These are phyloP conservation scores for Nepenthes mirabilis DNA, from an alignment of 148 eudicot genomes.

Conservation along the genomic window DNA sequence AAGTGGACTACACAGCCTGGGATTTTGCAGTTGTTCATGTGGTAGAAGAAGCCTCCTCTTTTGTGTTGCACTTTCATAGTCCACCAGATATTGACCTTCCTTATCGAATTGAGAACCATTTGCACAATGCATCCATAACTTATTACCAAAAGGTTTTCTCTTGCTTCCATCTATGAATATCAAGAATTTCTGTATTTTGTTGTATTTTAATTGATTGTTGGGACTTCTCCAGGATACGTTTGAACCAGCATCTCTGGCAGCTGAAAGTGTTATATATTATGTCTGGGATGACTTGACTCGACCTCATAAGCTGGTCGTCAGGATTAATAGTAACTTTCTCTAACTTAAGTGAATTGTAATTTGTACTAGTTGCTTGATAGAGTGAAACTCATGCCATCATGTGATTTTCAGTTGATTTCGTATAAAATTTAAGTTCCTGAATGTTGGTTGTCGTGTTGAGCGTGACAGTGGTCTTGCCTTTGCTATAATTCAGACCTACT, in stretches of 20 bases:
- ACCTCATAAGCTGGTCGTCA: slow-evolving; percentile 75
- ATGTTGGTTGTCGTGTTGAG: too few relatives aligned
- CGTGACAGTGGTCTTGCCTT: too few relatives aligned
- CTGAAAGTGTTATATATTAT: slow-evolving; percentile 48
- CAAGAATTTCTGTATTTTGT: neutral
- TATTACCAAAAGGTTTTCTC: slow-evolving; percentile 77
- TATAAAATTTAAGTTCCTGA: too few relatives aligned
- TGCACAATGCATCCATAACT: slow-evolving; percentile 52
- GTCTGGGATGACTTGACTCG: slow-evolving; percentile 89
- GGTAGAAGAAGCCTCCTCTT: slow-evolving; percentile 70
- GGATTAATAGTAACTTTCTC: slow-evolving; percentile 50
- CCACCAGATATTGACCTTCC: slow-evolving; percentile 59
- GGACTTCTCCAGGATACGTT: slow-evolving; percentile 48
- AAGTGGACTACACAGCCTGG: slow-evolving; percentile 13
- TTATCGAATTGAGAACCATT: slow-evolving; percentile 76
- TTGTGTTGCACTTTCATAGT: slow-evolving; percentile 59
- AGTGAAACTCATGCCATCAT: too few relatives aligned
- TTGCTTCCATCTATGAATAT: neutral
- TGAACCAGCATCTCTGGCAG: slow-evolving; percentile 62
- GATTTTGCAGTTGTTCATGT: slow-evolving; percentile 77
- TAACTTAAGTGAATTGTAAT: neutral
- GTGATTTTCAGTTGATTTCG: too few relatives aligned
- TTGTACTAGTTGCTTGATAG: neutral
- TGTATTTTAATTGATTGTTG: slow-evolving; percentile 6
- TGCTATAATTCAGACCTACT: too few relatives aligned